Conservation (phyloP, 1,139 yeast species). For the Hyphopichia fennica region DNA sequence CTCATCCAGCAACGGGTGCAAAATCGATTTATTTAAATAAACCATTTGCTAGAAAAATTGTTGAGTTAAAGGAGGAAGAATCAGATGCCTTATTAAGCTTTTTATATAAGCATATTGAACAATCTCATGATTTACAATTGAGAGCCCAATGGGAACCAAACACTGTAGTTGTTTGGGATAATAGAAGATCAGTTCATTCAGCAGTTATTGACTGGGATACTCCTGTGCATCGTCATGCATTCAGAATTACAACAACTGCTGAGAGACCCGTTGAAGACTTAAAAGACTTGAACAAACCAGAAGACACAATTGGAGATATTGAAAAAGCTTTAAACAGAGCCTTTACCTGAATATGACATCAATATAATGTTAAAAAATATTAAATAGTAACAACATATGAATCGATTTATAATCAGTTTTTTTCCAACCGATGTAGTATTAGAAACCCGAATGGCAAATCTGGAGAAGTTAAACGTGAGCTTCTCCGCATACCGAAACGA, state of each 20-base stretch:
- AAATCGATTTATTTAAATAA: conserved; percentile 48
- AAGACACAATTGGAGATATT: conserved; percentile 1
- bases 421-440: too few species aligned
- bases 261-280: conserved; percentile 19
- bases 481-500: too few species aligned
- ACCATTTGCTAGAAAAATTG: conserved; percentile 45
- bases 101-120: conserved; percentile 38
- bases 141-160: conserved; percentile 51
- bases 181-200: conserved; percentile 14
- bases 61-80: conserved; percentile 50
- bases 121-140: conserved; percentile 44
- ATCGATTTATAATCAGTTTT: too few species aligned
- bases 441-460: too few species aligned
- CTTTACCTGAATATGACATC: too few species aligned
- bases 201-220: conserved; percentile 18
- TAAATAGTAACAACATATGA: too few species aligned
- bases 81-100: conserved; percentile 43
- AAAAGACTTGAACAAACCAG: conserved; percentile 18
- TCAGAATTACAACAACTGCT: conserved; percentile 13
- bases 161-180: conserved; percentile 18
- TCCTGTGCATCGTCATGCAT: conserved; percentile 16
- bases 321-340: neutral
- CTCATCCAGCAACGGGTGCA: conserved; percentile 49
- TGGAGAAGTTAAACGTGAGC: too few species aligned
- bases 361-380: too few species aligned